These are phyloP conservation scores for Xanthoceras sorbifolium DNA, from an alignment of 345 rosid species.

Conservation along the genomic window DNA sequence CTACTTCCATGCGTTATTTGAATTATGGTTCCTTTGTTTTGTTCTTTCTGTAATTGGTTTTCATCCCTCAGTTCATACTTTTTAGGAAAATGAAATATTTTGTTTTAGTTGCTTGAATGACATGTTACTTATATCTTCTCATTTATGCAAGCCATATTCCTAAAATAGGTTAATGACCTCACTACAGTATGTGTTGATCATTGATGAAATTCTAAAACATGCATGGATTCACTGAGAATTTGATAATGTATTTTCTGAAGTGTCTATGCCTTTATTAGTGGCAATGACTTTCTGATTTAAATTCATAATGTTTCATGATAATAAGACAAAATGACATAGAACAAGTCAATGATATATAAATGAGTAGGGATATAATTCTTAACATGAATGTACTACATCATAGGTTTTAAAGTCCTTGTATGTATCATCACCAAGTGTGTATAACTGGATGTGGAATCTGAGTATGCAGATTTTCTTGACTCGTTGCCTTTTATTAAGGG, in stretches of 20 bases:
- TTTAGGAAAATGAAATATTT: background rate
- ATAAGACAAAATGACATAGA: background rate
- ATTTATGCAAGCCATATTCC: background rate
- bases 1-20: background rate
- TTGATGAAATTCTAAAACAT: background rate
- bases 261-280: background rate
- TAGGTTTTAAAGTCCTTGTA: background rate
- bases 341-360: background rate
- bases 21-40: conserved; percentile 1
- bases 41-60: background rate
- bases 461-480: background rate
- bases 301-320: background rate
- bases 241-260: background rate
- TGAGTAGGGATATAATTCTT: background rate
- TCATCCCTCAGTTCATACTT: background rate
- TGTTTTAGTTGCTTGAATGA: conserved; percentile 10
- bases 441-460: background rate
- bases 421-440: background rate
- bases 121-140: background rate
- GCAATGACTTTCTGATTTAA: background rate
- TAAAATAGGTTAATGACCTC: background rate
- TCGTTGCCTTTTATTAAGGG: background rate
- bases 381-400: background rate
- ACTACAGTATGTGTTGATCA: background rate
- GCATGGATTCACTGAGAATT: conserved; percentile 6